phyloP scores from a whole-genome alignment of 139 green algal genomes.

The Auxenochlorella pyrenoidosa region DNA sequence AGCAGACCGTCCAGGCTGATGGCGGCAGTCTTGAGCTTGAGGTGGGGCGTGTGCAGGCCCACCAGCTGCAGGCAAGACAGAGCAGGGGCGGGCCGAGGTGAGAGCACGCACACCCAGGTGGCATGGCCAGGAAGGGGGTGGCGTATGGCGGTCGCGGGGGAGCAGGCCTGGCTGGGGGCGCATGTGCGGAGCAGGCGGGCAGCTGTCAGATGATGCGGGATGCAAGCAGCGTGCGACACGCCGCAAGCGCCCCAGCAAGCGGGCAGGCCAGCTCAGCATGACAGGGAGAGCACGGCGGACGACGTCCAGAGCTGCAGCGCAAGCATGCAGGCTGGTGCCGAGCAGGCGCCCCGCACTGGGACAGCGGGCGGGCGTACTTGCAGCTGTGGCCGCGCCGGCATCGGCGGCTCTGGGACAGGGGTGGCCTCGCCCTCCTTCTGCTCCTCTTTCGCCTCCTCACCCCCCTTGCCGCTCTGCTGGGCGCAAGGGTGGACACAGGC shows the following conservation, averaged over 20 bases:
- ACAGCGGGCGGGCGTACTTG: neutral
- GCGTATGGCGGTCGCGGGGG: no score
- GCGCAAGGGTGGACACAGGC: no score
- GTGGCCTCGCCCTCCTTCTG: neutral
- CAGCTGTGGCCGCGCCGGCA: conserved; percentile 10
- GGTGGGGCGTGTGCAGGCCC: conserved; percentile 26
- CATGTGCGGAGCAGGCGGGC: no score
- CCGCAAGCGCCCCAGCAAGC: no score
- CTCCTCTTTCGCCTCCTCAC: conserved; percentile 6
- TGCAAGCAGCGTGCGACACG: no score
- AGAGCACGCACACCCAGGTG: no score
- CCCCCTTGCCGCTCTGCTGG: conserved; percentile 9
- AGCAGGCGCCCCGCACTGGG: neutral
- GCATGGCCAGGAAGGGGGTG: no score
- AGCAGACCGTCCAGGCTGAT: conserved; percentile 79
- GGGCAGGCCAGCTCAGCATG: no score
- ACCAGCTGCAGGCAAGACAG: conserved; percentile 12
- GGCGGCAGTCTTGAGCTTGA: conserved; percentile 40
- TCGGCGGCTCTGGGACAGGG: neutral
- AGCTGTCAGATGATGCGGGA: no score
- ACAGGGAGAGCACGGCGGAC: no score
- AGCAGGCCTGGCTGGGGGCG: no score
- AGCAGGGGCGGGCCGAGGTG: neutral
- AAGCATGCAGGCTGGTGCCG: neutral
- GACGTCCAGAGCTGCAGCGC: neutral